A percentile compares a stretch with the other conserved stretches of the same genome.
These are phyloP conservation scores for Pogostemon cablin DNA, from an alignment of 257 asterid genomes.

Conservation along the genomic window DNA sequence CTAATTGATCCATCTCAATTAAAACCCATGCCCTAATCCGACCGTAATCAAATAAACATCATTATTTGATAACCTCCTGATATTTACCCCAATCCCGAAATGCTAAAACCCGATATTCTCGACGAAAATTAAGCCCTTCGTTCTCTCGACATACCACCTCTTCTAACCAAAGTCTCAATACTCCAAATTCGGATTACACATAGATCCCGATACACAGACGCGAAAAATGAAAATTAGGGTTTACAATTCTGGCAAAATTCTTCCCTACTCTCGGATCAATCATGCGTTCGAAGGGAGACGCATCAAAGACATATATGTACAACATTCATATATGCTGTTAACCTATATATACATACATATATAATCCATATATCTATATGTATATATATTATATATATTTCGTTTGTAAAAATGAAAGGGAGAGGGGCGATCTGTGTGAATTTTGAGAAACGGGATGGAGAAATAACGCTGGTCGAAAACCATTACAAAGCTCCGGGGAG, in stretches of 20 bases:
- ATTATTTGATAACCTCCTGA: slow-evolving; percentile 27
- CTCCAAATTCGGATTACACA: slow-evolving; percentile 35
- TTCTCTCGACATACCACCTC: slow-evolving; percentile 42
- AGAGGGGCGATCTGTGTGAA: slow-evolving; percentile 25
- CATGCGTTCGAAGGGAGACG: slow-evolving; percentile 26
- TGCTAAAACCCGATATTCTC: slow-evolving; percentile 36
- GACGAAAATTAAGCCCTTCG: slow-evolving; percentile 28
- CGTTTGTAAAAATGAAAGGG: slow-evolving; percentile 28
- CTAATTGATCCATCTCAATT: slow-evolving; percentile 48
- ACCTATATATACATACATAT: slow-evolving; percentile 22
- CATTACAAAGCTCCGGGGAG: slow-evolving; percentile 28
- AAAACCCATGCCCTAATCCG: slow-evolving; percentile 35
- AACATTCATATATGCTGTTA: not conserved
- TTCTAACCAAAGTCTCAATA: slow-evolving; percentile 36
- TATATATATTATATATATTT: slow-evolving; percentile 20
- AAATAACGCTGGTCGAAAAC: slow-evolving; percentile 38
- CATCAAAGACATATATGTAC: slow-evolving; percentile 28
- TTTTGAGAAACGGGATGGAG: slow-evolving; percentile 35
- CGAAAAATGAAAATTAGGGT: slow-evolving; percentile 36
- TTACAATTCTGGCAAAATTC: slow-evolving; percentile 32
- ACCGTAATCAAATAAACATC: slow-evolving; percentile 29
- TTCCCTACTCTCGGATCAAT: slow-evolving; percentile 44
- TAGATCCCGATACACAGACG: slow-evolving; percentile 40
- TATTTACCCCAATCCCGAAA: slow-evolving; percentile 40
- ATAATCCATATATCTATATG: slow-evolving; percentile 21